Base-by-base conservation (phyloP, 2,329 filamentous ascomycete species). In the Ceratocystiopsis minuta region DNA sequence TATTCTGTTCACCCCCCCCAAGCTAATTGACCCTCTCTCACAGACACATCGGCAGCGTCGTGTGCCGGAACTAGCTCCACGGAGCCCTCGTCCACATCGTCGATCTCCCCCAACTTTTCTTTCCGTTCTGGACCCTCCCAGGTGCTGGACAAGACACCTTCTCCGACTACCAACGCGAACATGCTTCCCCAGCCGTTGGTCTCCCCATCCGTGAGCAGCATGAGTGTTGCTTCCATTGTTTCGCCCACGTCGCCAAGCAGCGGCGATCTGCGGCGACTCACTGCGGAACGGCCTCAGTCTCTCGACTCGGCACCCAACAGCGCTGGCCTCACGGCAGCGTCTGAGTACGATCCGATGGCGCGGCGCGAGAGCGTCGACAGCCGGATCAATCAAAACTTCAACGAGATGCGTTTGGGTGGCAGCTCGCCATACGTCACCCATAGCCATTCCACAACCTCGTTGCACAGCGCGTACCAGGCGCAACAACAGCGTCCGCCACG, bases 321-420 rank as follows among this genome's bases (percentile, higher is more conserved):
- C 42, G 50, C 51, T 16, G 20, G 40, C 6, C 37, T 48, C 7
- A 20, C 40, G 0, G 35, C 42, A 10, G 16, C 39, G 2, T 18
- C 20, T n/a, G 48, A 50, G 6, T 48, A 46, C 35, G 48, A 49
- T 34, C 48, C 52, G 16, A 50, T 61, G 53, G 75, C 77, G 38
- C 70, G 80, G 44, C 72, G 82, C 41, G 82, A 84, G 59, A 87
- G 81, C 51, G 78, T 87, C 5, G 81, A 87, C 57, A 85, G 80
- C 57, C 72, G 80, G 47, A 78, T 87, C 55, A 82, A 83, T 52
- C 73, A 76, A 49, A 71, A 70, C 37, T 77, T 87, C 56, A 71
- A 67, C 43, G 77, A 82, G 37, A 68, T 87, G 58, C 68, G 75
- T 49, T 66, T 87, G 39, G 74, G 75, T 40, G 75, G 75, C 41